Base-by-base conservation (phyloP, 2,329 filamentous ascomycete species). In the Paracamarosporium sp. region DNA sequence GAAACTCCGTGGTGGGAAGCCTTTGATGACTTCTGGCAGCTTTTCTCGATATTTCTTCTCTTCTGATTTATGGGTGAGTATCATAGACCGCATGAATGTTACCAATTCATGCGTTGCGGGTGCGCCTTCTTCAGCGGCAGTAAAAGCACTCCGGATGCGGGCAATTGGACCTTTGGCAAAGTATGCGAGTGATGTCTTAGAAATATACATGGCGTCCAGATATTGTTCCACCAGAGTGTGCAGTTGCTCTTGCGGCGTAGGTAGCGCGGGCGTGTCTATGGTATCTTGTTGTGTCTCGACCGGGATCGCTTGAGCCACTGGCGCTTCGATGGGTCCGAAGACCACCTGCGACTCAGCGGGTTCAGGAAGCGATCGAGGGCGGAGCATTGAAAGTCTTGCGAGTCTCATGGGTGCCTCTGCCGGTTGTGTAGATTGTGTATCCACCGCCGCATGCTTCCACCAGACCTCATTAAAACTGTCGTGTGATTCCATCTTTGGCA, bases 131-230 rank as follows among this genome's bases (percentile, higher is more conserved):
- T 85, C 84, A 59, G 87, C 84, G 13, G 87, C 77, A 56, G 88
- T 86, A 61, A 92, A 92, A 13, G 88, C 85, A 45, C 88, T 89
- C 57, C 91, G 85, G 44, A 90, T 88, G 65, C 90, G 85, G 43
- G 91, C 91, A 20, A 95, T 79, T 1, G 91, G 90, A 0, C 91
- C 91, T 78, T 95, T 95, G 20, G 89, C 89, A 75, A 94, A 93
- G 75, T 93, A 95, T 56, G 91, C 91, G 55, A 94, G 79, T 3
- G 91, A 92, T 31, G 90, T 91, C 83, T 91, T 77, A 8, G 73
- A 78, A 11, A 79, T 65, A 71, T 85, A 82, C 61, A 83, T 65
- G 30, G 79, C 75, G 13, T 82, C 79, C 20, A 83, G 68, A 56
- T 77, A 78, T 45, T 77, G 69, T 24, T 71, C 69, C 2, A 71